Conservation (phyloP, 345 rosid genomes). For the Ceriops decandra region DNA sequence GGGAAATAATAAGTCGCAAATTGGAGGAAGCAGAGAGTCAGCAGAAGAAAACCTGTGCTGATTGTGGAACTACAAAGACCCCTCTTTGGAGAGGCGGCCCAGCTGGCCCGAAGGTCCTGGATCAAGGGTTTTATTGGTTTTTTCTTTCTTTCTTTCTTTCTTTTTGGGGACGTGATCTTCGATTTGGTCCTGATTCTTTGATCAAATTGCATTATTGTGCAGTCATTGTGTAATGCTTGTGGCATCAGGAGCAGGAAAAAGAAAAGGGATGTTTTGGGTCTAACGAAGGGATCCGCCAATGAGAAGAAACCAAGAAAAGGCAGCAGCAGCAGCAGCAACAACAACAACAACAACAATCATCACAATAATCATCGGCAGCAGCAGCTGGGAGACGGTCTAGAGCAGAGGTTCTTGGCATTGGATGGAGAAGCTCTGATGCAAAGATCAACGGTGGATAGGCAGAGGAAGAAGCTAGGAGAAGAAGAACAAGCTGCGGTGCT, state of each 20-base stretch:
- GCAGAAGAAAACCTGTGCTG: conserved; percentile 69
- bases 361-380: conserved; percentile 5
- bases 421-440: conserved; percentile 64
- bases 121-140: neutral
- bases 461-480: conserved; percentile 51
- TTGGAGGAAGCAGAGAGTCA: conserved; percentile 27
- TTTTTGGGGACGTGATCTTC: neutral
- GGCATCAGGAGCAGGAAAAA: conserved; percentile 97
- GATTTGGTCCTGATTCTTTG: conserved; percentile 9
- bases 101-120: conserved; percentile 84
- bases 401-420: conserved; percentile 55
- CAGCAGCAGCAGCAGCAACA: neutral
- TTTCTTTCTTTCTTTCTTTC: neutral
- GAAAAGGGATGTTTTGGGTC: conserved; percentile 49
- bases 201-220: conserved; percentile 9
- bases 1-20: conserved; percentile 19
- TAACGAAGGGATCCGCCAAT: conserved; percentile 32
- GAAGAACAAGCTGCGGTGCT: conserved; percentile 83
- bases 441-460: conserved; percentile 46
- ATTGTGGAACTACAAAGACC: conserved; percentile 86
- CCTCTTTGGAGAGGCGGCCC: conserved; percentile 99
- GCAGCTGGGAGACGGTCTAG: conserved; percentile 48
- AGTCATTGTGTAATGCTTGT: conserved; percentile 96
- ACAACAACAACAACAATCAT: conserved; percentile 2
- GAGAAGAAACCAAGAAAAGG: conserved; percentile 51